phyloP scores from a whole-genome alignment of 257 asterid species.

The Rubia yunnanensis region DNA sequence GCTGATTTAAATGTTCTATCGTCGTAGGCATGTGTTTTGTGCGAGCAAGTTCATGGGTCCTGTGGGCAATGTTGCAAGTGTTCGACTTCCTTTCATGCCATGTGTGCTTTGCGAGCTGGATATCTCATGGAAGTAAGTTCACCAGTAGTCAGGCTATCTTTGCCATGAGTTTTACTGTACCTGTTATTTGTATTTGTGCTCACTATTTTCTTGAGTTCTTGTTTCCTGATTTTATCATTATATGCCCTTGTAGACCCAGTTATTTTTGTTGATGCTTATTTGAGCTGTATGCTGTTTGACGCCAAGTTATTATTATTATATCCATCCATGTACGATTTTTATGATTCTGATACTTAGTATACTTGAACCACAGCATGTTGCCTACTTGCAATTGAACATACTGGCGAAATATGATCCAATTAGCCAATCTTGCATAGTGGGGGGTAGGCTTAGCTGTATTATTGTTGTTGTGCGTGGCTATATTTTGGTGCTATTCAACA shows the following conservation, averaged over 20 bases:
- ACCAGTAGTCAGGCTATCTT: slow-evolving; percentile 5
- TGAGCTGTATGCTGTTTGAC: background rate
- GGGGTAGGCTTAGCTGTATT: too few species aligned
- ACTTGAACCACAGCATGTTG: too few species aligned
- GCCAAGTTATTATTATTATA: background rate
- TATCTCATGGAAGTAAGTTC: slow-evolving; percentile 81
- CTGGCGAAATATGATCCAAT: too few species aligned
- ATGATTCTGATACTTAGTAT: too few species aligned
- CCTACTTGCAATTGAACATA: too few species aligned
- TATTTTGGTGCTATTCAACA: background rate
- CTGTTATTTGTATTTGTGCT: background rate
- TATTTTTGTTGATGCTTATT: background rate
- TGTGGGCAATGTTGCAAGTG: slow-evolving; percentile 94
- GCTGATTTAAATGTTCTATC: background rate
- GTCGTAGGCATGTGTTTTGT: slow-evolving; percentile 68
- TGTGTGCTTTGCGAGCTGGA: slow-evolving; percentile 93
- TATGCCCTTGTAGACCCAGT: background rate
- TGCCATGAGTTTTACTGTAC: background rate
- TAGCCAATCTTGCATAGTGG: too few species aligned
- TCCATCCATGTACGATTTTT: background rate
- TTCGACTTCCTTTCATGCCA: slow-evolving; percentile 69
- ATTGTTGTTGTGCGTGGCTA: background rate
- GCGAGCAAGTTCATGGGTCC: slow-evolving; percentile 90
- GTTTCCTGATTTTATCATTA: background rate
- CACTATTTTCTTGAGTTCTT: background rate